Conservation (phyloP, 306 rosid species). For the Prunus armeniaca region DNA sequence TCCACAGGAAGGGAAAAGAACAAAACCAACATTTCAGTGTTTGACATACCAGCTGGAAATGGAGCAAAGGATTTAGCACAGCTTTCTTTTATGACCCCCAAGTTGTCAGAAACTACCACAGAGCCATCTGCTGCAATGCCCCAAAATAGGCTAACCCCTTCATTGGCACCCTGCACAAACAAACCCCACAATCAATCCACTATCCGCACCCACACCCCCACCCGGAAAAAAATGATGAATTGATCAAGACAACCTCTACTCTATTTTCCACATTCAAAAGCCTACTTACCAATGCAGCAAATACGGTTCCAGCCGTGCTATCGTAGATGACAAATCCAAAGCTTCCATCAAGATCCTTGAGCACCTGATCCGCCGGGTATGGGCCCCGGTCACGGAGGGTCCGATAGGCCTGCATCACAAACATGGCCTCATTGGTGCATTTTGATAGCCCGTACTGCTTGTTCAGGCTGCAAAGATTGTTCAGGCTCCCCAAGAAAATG, state of each 20-base stretch:
- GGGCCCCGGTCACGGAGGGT: constrained; percentile 92
- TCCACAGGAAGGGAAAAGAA: too few species aligned
- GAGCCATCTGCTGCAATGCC: constrained; percentile 86
- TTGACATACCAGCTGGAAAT: constrained; percentile 67
- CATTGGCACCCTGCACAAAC: constrained; percentile 66
- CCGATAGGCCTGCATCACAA: constrained; percentile 72
- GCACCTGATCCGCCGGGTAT: constrained; percentile 94
- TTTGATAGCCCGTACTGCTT: constrained; percentile 80
- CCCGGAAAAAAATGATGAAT: not conserved
- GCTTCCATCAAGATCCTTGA: constrained; percentile 76
- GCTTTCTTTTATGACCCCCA: constrained; percentile 66
- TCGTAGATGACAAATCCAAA: constrained; percentile 83
- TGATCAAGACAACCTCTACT: not conserved
- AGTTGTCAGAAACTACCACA: constrained; percentile 63
- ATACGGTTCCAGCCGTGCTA: constrained; percentile 52
- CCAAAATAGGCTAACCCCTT: constrained; percentile 63
- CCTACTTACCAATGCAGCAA: constrained; percentile 63
- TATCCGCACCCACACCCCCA: not conserved
- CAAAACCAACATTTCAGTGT: not conserved
- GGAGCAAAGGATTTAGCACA: constrained; percentile 97
- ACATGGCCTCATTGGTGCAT: constrained; percentile 69
- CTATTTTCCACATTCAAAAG: not conserved
- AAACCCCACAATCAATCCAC: not conserved
- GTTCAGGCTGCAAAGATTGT: constrained; percentile 65
- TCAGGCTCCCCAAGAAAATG: constrained; percentile 61